phyloP scores from a whole-genome alignment of 140 eudicot species.

The Anethum foeniculum region DNA sequence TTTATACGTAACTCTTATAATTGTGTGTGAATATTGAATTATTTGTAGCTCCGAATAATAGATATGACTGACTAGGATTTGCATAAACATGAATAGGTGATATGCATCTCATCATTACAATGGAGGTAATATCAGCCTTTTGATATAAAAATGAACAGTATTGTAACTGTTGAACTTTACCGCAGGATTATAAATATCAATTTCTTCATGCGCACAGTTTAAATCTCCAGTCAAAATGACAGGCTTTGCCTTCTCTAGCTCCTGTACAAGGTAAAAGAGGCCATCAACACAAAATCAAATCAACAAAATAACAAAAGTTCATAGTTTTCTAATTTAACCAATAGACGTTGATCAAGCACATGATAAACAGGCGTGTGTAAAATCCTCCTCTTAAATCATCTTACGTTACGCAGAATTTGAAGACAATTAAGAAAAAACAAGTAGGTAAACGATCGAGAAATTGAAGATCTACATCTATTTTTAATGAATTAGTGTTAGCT shows the following conservation, averaged over 20 bases:
- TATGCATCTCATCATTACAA: not conserved
- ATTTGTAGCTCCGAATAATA: not conserved
- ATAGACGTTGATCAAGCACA: not conserved
- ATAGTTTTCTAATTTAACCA: not conserved
- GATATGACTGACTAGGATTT: not conserved
- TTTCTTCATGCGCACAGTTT: conserved; percentile 95
- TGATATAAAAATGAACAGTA: not conserved
- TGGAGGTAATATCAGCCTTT: not conserved
- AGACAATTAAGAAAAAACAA: not conserved
- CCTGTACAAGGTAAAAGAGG: conserved; percentile 42
- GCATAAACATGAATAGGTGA: not conserved
- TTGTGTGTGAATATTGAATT: not conserved
- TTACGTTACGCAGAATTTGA: not conserved
- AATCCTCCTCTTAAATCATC: not conserved
- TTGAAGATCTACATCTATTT: not conserved
- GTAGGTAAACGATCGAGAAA: not conserved
- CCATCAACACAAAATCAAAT: not conserved
- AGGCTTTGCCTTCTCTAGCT: conserved; percentile 90
- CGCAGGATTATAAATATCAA: conserved; percentile 83
- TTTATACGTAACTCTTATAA: not conserved
- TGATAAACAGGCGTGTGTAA: not conserved
- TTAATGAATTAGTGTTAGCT: not conserved
- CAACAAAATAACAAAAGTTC: not conserved
- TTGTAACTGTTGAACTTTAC: conserved; percentile 35
- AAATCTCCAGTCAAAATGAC: conserved; percentile 94